These are phyloP conservation scores for Ceratocystis variospora DNA, from an alignment of 2,329 filamentous ascomycete species.

Conservation along the genomic window DNA sequence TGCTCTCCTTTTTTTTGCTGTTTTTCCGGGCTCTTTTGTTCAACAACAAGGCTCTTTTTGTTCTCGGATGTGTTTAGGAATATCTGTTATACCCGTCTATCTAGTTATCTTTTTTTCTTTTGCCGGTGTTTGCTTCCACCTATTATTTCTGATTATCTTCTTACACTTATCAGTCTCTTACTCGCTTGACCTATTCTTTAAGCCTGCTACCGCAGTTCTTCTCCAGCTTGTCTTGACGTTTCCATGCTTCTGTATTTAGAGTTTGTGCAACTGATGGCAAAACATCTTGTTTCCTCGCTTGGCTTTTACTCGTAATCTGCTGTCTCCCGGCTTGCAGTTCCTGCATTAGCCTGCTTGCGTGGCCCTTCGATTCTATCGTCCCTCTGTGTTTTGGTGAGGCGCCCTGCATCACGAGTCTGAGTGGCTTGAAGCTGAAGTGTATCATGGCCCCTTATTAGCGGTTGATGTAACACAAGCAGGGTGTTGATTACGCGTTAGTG, in stretches of 20 bases:
- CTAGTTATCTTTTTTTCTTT: not conserved
- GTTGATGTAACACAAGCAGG: not conserved
- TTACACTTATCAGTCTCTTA: not conserved
- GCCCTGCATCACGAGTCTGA: no score
- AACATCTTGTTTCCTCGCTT: not conserved
- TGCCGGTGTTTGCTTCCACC: not conserved
- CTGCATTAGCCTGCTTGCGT: not conserved
- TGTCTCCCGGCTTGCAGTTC: not conserved
- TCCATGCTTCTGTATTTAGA: not conserved
- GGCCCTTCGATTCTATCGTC: not conserved
- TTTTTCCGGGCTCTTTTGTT: not conserved
- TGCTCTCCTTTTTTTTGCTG: not conserved
- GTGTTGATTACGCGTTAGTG: not conserved
- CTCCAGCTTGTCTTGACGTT: not conserved
- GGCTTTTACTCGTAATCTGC: not conserved
- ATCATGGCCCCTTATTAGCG: not conserved
- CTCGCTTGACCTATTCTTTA: not conserved
- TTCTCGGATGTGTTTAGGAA: slow-evolving; percentile 1
- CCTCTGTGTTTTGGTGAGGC: not conserved
- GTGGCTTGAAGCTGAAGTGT: not conserved
- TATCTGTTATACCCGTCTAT: slow-evolving; percentile 4
- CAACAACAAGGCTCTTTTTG: not conserved
- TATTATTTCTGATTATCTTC: not conserved
- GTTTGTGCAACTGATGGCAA: not conserved
- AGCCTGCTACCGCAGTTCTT: not conserved